Percentiles rank a stretch among this genome's conserved stretches.
phyloP scores from a whole-genome alignment of 2,329 filamentous ascomycete genomes.

The Xylariales sp. region DNA sequence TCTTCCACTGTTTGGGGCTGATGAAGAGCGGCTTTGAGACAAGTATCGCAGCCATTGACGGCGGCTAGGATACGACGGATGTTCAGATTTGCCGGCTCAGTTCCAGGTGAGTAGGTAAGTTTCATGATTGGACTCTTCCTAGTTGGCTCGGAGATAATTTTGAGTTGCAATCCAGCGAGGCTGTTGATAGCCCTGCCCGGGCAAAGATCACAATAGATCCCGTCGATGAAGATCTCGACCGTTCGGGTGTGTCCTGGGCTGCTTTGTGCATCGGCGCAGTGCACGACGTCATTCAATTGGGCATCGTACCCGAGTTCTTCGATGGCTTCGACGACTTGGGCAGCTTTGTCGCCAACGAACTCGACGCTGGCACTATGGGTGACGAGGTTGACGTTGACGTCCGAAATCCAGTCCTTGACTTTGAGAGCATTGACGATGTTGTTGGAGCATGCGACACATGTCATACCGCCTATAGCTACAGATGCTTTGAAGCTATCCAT shows the following conservation, averaged over 20 bases:
- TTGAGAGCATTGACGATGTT: constrained; percentile 56
- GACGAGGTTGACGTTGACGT: constrained; percentile 59
- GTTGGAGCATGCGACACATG: constrained; percentile 64
- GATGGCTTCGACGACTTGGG: constrained; percentile 48
- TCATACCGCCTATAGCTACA: constrained; percentile 66
- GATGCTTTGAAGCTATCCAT: constrained; percentile 24
- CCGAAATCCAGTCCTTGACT: constrained; percentile 53
- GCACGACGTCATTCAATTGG: constrained; percentile 46
- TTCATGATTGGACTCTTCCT: constrained; percentile 62
- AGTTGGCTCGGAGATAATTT: constrained; percentile 51
- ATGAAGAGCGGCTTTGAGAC: constrained; percentile 65
- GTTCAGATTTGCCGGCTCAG: constrained; percentile 64
- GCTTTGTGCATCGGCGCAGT: constrained; percentile 26
- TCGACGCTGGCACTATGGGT: constrained; percentile 62
- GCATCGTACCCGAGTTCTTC: constrained; percentile 65
- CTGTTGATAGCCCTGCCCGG: constrained; percentile 52
- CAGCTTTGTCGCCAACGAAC: constrained; percentile 41
- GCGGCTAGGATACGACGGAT: constrained; percentile 67
- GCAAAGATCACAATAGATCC: constrained; percentile 72
- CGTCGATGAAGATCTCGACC: constrained; percentile 62
- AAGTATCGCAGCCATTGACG: constrained; percentile 61
- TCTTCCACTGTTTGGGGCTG: constrained; percentile 82
- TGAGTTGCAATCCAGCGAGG: constrained; percentile 46
- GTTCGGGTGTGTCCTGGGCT: constrained; percentile 39
- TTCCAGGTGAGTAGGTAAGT: constrained; percentile 57